Conservation (phyloP, 139 green algal genomes). For the Chlorella sorokiniana region DNA sequence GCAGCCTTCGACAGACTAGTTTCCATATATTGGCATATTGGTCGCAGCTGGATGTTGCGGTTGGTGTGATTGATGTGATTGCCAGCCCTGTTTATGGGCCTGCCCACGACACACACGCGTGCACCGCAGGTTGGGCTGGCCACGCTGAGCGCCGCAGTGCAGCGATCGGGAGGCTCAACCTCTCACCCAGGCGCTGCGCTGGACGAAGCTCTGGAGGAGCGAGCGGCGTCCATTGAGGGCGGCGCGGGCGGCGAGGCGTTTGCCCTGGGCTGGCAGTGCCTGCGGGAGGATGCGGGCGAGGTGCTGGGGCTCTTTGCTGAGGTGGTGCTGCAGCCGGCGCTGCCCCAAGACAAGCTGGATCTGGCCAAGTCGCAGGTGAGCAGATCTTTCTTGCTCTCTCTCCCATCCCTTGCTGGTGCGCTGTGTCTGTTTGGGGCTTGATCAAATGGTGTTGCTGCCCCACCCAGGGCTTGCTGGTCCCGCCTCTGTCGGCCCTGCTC, state of each 20-base stretch:
- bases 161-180: constrained; percentile 65
- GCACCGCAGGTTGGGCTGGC: constrained; percentile 17
- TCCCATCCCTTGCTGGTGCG: too few relatives aligned
- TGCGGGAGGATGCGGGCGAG: constrained; percentile 56
- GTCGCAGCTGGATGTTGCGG: too few relatives aligned
- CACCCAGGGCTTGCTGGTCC: too few relatives aligned
- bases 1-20: too few relatives aligned
- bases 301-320: constrained; percentile 69
- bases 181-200: constrained; percentile 52
- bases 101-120: neutral
- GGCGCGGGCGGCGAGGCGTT: constrained; percentile 52
- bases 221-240: constrained; percentile 68
- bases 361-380: constrained; percentile 59
- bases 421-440: too few relatives aligned
- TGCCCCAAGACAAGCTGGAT: constrained; percentile 62
- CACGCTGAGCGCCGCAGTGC: constrained; percentile 46
- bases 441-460: too few relatives aligned
- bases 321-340: constrained; percentile 56
- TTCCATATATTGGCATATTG: too few relatives aligned
- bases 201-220: constrained; percentile 65
- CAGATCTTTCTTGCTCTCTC: too few relatives aligned
- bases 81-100: neutral
- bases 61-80: too few relatives aligned
- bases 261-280: constrained; percentile 64
- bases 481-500: too few relatives aligned